phyloP scores from a whole-genome alignment of 352 stramenopile species.

The Thalassiosira oceanica region DNA sequence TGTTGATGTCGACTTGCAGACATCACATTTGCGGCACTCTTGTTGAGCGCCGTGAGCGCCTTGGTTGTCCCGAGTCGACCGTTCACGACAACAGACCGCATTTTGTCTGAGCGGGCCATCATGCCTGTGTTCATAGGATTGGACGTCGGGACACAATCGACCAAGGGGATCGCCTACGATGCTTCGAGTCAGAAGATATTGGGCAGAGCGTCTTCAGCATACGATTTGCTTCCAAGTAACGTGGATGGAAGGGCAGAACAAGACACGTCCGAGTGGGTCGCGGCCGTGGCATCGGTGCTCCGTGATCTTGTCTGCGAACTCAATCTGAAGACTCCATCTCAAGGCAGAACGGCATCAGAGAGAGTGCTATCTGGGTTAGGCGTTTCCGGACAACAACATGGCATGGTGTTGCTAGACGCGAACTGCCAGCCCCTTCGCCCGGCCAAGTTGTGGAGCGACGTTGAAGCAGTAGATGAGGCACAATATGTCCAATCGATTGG shows the following conservation, averaged over 20 bases:
- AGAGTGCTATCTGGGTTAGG: slow-evolving; percentile 21
- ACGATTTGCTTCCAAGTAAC: slow-evolving; percentile 9
- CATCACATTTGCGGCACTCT: no score
- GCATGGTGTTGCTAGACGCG: slow-evolving; percentile 28
- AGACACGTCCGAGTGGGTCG: slow-evolving; percentile 29
- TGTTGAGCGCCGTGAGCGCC: no score
- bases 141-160: slow-evolving; percentile 42
- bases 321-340: slow-evolving; percentile 6
- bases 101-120: no score
- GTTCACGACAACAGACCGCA: no score
- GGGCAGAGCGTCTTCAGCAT: slow-evolving; percentile 8
- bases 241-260: slow-evolving; percentile 35
- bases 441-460: slow-evolving; percentile 50
- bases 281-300: slow-evolving; percentile 23
- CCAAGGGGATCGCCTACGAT: slow-evolving; percentile 29
- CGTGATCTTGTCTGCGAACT: slow-evolving; percentile 4
- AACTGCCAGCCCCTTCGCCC: slow-evolving; percentile 16
- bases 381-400: slow-evolving; percentile 44
- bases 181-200: slow-evolving; percentile 8
- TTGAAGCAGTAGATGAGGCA: slow-evolving; percentile 26
- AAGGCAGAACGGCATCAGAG: background rate
- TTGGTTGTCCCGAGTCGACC: no score
- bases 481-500: background rate
- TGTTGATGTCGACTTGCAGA: no score
- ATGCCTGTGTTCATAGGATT: slow-evolving; percentile 34